A percentile compares a stretch with the other conserved stretches of the same genome.
These are phyloP conservation scores for Globisporangium megalacanthum DNA, from an alignment of 352 stramenopile genomes.

Conservation along the genomic window DNA sequence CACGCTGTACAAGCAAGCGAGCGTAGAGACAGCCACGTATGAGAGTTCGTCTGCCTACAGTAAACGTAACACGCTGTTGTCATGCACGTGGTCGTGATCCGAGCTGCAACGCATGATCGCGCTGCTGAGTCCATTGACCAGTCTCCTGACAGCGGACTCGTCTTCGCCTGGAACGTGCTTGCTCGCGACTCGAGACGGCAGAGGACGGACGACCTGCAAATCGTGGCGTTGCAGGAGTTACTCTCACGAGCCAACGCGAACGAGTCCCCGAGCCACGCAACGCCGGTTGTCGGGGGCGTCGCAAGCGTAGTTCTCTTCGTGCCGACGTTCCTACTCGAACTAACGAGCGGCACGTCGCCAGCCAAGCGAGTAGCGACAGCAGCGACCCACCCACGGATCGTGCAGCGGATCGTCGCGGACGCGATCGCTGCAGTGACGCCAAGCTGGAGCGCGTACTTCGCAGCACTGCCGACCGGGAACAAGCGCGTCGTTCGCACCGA, in stretches of 20 bases:
- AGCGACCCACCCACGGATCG: slow-evolving; percentile 5
- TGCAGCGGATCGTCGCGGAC: slow-evolving; percentile 6
- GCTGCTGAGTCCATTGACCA: neutral
- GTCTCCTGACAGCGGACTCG: slow-evolving; percentile 1
- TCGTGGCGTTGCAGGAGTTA: slow-evolving; percentile 5
- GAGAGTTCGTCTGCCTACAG: no score
- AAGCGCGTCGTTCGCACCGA: slow-evolving; percentile 10
- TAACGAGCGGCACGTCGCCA: slow-evolving; percentile 1
- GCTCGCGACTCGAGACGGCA: slow-evolving; percentile 6
- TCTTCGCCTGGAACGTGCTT: slow-evolving; percentile 14
- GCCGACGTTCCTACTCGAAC: slow-evolving; percentile 1
- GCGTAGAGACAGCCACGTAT: no score
- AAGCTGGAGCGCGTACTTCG: slow-evolving; percentile 5
- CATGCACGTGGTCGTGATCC: no score
- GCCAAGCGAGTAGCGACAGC: neutral
- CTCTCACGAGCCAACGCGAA: neutral
- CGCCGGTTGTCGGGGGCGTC: neutral
- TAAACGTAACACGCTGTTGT: no score
- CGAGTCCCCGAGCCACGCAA: neutral
- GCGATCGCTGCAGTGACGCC: neutral
- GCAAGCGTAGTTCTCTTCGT: slow-evolving; percentile 3
- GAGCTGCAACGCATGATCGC: slow-evolving; percentile 10
- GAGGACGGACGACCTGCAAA: slow-evolving; percentile 9
- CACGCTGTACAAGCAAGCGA: slow-evolving; percentile 73
- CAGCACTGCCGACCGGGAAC: slow-evolving; percentile 5